phyloP scores from a whole-genome alignment of 345 rosid genomes.

The Barbarea vulgaris region DNA sequence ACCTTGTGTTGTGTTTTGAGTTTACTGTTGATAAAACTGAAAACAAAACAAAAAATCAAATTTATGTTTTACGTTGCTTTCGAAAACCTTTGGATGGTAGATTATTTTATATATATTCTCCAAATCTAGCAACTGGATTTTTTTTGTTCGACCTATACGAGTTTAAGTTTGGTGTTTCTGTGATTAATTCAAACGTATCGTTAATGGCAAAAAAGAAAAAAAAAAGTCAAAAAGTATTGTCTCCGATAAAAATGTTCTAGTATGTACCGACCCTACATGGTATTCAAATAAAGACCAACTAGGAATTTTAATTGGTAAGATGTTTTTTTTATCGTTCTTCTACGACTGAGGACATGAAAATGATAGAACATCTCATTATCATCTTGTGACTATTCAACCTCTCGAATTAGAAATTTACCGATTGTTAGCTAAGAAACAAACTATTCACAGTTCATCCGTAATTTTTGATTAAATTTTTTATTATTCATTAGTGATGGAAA shows the following conservation, averaged over 20 bases:
- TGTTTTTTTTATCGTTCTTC: neutral
- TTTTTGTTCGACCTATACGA: neutral
- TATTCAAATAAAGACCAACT: slow-evolving; percentile 22
- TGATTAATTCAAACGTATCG: neutral
- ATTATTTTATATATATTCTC: neutral
- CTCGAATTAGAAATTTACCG: neutral
- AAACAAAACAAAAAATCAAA: too few relatives aligned
- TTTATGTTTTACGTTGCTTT: neutral
- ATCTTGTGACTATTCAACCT: slow-evolving; percentile 8
- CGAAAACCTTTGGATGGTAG: neutral
- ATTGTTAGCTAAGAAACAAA: neutral
- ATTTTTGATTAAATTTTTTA: neutral
- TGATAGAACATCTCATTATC: neutral
- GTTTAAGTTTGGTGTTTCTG: neutral
- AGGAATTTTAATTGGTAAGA: neutral
- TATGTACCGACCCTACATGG: neutral
- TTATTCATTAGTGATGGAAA: neutral
- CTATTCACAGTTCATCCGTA: neutral
- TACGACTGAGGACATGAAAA: neutral
- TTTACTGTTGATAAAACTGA: neutral
- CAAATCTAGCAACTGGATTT: neutral
- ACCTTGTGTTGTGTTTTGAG: neutral
- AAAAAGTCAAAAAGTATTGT: neutral
- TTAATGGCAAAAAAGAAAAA: neutral
- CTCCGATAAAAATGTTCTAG: neutral